phyloP scores from a whole-genome alignment of 1,284 basidiomycete genomes.

The Ganoderma leucocontextum region DNA sequence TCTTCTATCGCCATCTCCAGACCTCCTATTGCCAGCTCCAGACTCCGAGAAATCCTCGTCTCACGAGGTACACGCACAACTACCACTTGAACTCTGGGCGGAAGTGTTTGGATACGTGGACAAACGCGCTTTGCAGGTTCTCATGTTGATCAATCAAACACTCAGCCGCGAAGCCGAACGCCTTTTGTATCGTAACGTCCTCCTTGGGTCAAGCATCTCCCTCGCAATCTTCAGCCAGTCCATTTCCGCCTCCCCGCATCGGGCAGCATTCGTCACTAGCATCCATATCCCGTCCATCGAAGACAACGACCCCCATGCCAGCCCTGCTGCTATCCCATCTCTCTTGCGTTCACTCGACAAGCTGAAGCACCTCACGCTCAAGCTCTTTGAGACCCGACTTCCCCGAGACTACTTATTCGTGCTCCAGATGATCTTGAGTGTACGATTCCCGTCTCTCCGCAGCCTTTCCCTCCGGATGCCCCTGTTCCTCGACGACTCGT shows the following conservation, averaged over 20 bases:
- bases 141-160: constrained; percentile 4
- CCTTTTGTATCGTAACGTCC: constrained; percentile 10
- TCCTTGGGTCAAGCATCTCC: not conserved
- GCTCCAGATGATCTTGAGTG: not conserved
- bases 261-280: not conserved
- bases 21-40: not conserved
- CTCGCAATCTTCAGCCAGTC: not conserved
- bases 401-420: not conserved
- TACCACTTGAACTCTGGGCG: constrained; percentile 19
- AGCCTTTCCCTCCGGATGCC: constrained; percentile 8
- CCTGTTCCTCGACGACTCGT: not conserved
- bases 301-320: not conserved
- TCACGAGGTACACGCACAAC: not conserved
- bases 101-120: constrained; percentile 9
- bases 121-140: not conserved
- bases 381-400: not conserved
- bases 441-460: not conserved
- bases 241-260: not conserved
- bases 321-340: not conserved
- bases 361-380: constrained; percentile 6
- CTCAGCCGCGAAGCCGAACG: constrained; percentile 1
- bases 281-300: constrained; percentile 4
- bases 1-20: not conserved
- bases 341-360: not conserved
- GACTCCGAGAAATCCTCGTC: not conserved